Evolutionary conservation across 2,329 filamentous ascomycete species (phyloP).

Genomic region (Penicillium sp.): DNA sequence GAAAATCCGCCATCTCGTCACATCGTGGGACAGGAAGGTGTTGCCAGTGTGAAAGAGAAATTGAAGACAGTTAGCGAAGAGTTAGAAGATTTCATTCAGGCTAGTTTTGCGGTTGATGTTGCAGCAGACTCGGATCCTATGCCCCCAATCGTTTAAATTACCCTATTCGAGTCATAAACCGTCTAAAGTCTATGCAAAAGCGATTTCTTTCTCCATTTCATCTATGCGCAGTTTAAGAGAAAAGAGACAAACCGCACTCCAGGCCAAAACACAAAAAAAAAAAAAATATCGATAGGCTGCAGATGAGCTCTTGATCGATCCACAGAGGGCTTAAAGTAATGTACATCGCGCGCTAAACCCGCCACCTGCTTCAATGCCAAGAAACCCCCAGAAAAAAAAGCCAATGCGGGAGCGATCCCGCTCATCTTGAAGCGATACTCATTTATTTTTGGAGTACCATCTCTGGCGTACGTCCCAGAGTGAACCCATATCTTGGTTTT

Average conservation of each 20-base stretch:
- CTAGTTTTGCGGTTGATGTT: constrained; percentile 77
- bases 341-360: not conserved
- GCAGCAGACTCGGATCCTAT: constrained; percentile 31
- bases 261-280: not conserved
- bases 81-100: constrained; percentile 91
- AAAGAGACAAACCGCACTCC: not conserved
- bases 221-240: not conserved
- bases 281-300: not conserved
- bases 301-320: not conserved
- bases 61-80: constrained; percentile 95
- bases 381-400: no score
- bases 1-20: constrained; percentile 93
- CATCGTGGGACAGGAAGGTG: constrained; percentile 88
- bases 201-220: not conserved
- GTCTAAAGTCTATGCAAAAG: not conserved
- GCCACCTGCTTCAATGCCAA: not conserved
- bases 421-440: not conserved
- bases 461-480: constrained; percentile 46
- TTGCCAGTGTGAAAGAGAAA: constrained; percentile 88
- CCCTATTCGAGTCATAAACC: not conserved
- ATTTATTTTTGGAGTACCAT: constrained; percentile 35
- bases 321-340: not conserved
- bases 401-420: not conserved
- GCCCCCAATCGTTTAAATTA: constrained; percentile 8
- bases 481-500: constrained; percentile 49